Evolutionary conservation across 805 yeast genomes (phyloP).

Genomic region (Metschnikowia matae): DNA sequence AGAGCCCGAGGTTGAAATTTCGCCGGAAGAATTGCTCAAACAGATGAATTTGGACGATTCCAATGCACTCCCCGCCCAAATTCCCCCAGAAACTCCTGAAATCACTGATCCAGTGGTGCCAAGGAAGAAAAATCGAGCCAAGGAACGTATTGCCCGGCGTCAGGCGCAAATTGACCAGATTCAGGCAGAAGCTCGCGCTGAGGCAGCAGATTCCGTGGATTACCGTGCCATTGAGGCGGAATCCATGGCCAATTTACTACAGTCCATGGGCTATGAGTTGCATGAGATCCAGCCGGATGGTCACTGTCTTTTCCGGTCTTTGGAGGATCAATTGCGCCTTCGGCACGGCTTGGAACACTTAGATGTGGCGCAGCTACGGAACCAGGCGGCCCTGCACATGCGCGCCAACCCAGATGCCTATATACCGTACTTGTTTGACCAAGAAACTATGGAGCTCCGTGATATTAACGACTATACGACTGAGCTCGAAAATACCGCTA

Average conservation of each 20-base stretch:
- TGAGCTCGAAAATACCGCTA: slow-evolving; percentile 68
- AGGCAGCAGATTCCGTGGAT: slow-evolving; percentile 66
- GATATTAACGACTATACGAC: slow-evolving; percentile 66
- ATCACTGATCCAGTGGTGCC: slow-evolving; percentile 16
- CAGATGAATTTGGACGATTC: slow-evolving; percentile 6
- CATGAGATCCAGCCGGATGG: slow-evolving; percentile 87
- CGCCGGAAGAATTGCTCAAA: slow-evolving; percentile 63
- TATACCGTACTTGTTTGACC: slow-evolving; percentile 80
- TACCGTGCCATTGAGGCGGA: slow-evolving; percentile 68
- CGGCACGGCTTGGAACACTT: slow-evolving; percentile 41
- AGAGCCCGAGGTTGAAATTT: slow-evolving; percentile 31
- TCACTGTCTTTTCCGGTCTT: slow-evolving; percentile 84
- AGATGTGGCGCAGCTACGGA: slow-evolving; percentile 54
- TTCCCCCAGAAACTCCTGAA: not conserved
- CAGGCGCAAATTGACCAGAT: slow-evolving; percentile 63
- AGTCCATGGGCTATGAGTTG: slow-evolving; percentile 45
- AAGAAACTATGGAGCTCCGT: slow-evolving; percentile 56
- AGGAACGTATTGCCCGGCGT: slow-evolving; percentile 74
- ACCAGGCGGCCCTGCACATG: slow-evolving; percentile 63
- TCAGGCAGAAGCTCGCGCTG: slow-evolving; percentile 63
- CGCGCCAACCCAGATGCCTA: slow-evolving; percentile 62
- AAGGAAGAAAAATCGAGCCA: slow-evolving; percentile 69
- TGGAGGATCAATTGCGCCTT: slow-evolving; percentile 65
- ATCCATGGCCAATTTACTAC: slow-evolving; percentile 53
- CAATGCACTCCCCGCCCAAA: too few species aligned